These are phyloP conservation scores for Sphenostylis stenocarpa DNA, from an alignment of 306 rosid species.

Conservation along the genomic window DNA sequence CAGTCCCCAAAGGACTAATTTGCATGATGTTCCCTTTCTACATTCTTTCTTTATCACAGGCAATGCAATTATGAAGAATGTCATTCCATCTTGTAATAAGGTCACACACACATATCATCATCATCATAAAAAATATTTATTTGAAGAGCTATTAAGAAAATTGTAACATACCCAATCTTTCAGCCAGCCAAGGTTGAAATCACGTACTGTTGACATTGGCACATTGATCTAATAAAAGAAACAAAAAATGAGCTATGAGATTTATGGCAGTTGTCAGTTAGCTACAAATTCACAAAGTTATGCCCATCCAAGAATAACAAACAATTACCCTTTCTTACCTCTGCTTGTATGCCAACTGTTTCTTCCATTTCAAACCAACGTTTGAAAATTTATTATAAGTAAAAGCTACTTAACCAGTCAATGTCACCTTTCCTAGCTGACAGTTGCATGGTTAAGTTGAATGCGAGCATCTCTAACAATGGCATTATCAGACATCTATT, in stretches of 20 bases:
- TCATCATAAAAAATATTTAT: background rate
- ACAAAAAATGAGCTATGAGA: constrained; percentile 14
- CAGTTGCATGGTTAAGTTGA: constrained; percentile 13
- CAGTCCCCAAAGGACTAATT: background rate
- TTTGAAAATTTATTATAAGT: background rate
- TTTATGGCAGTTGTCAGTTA: background rate
- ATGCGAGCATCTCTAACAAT: constrained; percentile 9
- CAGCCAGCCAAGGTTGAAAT: constrained; percentile 25
- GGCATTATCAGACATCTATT: constrained; percentile 13
- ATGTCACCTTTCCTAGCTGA: constrained; percentile 2
- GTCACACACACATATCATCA: background rate
- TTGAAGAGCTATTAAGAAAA: background rate
- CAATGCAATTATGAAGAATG: constrained; percentile 13
- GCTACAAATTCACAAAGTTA: constrained; percentile 22
- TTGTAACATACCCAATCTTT: constrained; percentile 17
- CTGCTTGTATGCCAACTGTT: constrained; percentile 16
- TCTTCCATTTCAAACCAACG: constrained; percentile 21
- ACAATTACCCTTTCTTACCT: constrained; percentile 29
- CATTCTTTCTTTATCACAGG: constrained; percentile 5
- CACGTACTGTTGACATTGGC: constrained; percentile 11
- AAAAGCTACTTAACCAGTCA: background rate
- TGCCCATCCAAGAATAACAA: constrained; percentile 23
- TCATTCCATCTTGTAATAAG: constrained; percentile 1
- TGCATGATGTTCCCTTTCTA: background rate
- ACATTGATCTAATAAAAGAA: constrained; percentile 25